Percentiles rank a stretch among this genome's conserved stretches.
These are phyloP conservation scores for Barnettozyma sucrosica DNA, from an alignment of 805 yeast species.

Conservation along the genomic window DNA sequence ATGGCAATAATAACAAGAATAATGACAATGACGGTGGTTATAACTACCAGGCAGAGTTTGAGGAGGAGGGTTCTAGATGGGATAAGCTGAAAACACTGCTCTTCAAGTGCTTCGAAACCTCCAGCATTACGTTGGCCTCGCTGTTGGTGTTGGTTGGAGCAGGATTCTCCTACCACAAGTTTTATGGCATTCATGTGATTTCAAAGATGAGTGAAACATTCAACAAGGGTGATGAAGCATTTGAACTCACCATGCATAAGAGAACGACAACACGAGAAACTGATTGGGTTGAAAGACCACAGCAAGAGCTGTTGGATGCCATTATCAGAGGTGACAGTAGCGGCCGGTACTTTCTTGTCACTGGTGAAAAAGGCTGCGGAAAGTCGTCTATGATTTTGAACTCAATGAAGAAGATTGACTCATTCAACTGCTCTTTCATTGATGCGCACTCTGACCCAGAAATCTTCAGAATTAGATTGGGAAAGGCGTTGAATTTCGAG, in stretches of 20 bases:
- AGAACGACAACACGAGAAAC: constrained; percentile 32
- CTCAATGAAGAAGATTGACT: constrained; percentile 57
- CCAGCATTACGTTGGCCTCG: constrained; percentile 66
- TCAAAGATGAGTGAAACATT: constrained; percentile 63
- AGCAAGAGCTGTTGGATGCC: constrained; percentile 58
- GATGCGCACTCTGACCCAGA: constrained; percentile 88
- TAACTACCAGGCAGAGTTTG: constrained; percentile 12
- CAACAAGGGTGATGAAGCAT: constrained; percentile 59
- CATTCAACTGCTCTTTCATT: constrained; percentile 59
- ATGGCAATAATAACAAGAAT: constrained; percentile 7
- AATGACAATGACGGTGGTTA: constrained; percentile 8
- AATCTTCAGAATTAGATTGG: constrained; percentile 68
- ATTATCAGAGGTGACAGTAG: constrained; percentile 55
- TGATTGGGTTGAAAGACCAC: constrained; percentile 67
- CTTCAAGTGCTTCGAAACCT: constrained; percentile 55
- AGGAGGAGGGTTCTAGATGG: constrained; percentile 13
- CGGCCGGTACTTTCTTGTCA: constrained; percentile 65
- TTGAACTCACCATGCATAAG: constrained; percentile 49
- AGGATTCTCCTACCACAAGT: constrained; percentile 63
- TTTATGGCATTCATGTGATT: constrained; percentile 54
- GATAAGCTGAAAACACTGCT: constrained; percentile 12
- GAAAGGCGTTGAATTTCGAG: constrained; percentile 67
- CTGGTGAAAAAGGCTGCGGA: constrained; percentile 88
- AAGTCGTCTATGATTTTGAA: constrained; percentile 72
- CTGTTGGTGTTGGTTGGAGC: constrained; percentile 63